phyloP scores from a whole-genome alignment of 345 rosid genomes.

The Syzygium aromaticum region DNA sequence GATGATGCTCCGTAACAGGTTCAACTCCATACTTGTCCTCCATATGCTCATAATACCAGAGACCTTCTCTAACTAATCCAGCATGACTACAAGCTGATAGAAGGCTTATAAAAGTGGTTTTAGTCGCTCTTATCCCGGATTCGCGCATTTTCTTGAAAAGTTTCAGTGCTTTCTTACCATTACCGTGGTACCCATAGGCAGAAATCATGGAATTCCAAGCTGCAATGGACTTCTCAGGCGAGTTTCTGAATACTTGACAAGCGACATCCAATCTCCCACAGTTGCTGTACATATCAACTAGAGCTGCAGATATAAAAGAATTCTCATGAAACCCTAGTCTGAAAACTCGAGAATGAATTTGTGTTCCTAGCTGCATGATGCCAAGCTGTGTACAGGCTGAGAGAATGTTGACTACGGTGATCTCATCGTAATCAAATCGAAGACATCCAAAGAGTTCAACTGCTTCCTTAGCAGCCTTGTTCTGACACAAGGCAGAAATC shows the following conservation, averaged over 20 bases:
- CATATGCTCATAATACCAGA: slow-evolving; percentile 38
- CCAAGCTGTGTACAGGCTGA: slow-evolving; percentile 52
- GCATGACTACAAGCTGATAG: slow-evolving; percentile 51
- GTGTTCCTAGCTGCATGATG: slow-evolving; percentile 31
- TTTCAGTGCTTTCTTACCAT: slow-evolving; percentile 39
- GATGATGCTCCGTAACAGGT: slow-evolving; percentile 35
- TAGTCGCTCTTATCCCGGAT: slow-evolving; percentile 25
- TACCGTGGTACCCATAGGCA: slow-evolving; percentile 40
- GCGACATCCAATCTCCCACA: slow-evolving; percentile 39
- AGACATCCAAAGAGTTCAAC: slow-evolving; percentile 34
- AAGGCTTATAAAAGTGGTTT: slow-evolving; percentile 39
- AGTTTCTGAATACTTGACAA: slow-evolving; percentile 22
- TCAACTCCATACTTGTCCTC: slow-evolving; percentile 21
- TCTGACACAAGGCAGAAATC: slow-evolving; percentile 57
- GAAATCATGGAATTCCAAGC: slow-evolving; percentile 51
- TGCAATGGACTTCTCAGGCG: slow-evolving; percentile 17
- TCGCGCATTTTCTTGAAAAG: slow-evolving; percentile 30
- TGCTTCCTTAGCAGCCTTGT: slow-evolving; percentile 39
- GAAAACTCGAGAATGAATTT: slow-evolving; percentile 37
- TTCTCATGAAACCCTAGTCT: slow-evolving; percentile 30
- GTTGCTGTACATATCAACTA: slow-evolving; percentile 46
- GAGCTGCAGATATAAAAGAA: slow-evolving; percentile 38
- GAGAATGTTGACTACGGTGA: slow-evolving; percentile 44
- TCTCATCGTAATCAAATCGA: slow-evolving; percentile 40
- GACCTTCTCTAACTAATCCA: slow-evolving; percentile 34